Base-by-base conservation (phyloP, 805 yeast genomes). In the Candida coleopterorum region DNA sequence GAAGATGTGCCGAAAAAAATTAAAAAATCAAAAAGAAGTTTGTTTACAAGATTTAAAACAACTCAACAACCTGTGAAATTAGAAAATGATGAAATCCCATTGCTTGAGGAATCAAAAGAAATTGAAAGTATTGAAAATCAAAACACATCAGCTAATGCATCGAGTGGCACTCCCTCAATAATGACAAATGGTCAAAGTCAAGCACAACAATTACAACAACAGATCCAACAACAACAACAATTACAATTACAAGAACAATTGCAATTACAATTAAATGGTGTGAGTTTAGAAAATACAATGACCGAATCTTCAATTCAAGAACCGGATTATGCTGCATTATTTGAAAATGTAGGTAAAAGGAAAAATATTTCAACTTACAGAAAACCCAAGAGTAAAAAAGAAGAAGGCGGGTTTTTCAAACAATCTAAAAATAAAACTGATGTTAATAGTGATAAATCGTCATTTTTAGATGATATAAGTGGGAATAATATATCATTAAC, bases 271-370 rank as follows among this genome's bases (percentile, higher is more conserved):
- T n/a, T n/a, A n/a, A 29, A 11, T 16, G 22, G n/a, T 6, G 5
- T 22, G 9, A 9, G 15, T 4, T 33, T 40, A 34, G 44, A 40
- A 18, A 16, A 23, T 21, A 12, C 44, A 11, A 14, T 31, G 3
- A 34, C 38, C 33, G 35, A 48, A 38, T 12, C 42, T 25, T 31
- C 45, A 29, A 30, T 25, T 9, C 33, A 37, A 14, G 65, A 58
- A 36, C 72, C 72, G 2, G 66, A 67, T 44, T 67, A 67, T 44
- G 71, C 64, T 3, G 70, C 72, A 4, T 53, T 67, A 20, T 67
- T 67, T 46, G 62, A 66, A 38, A 62, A 62, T 30, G 70, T 67
- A 4, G 71, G 71, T 1, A 67, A 66, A 38, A 43, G 72, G 23
- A 58, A 61, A 41, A 56, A 48, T 18, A 55, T 58, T 15, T 9